Evolutionary conservation across 495 filamentous ascomycete genomes (phyloP).

Genomic region (Xylaria intraflava): DNA sequence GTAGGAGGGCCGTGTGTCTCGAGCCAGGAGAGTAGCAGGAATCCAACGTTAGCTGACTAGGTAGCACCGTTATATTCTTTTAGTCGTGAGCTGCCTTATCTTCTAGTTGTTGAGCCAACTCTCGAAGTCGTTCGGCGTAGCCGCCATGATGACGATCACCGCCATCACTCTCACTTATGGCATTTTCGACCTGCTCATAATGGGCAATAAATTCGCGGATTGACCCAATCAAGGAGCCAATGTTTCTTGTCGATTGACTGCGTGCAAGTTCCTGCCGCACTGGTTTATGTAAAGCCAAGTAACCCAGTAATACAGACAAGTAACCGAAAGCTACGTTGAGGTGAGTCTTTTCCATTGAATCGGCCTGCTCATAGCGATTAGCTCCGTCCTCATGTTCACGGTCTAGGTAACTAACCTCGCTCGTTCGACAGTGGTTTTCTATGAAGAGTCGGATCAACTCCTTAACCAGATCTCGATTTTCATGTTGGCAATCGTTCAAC

Average conservation of each 20-base stretch:
- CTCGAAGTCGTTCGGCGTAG: slow-evolving; percentile 55
- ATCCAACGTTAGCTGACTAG: background rate
- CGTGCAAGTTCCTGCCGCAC: slow-evolving; percentile 45
- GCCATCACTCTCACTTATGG: slow-evolving; percentile 40
- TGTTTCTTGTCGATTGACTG: slow-evolving; percentile 51
- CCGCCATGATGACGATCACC: slow-evolving; percentile 40
- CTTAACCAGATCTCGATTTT: slow-evolving; percentile 33
- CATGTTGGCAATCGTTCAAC: slow-evolving; percentile 21
- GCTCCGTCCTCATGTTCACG: background rate
- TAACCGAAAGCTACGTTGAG: slow-evolving; percentile 89
- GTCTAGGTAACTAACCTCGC: slow-evolving; percentile 42
- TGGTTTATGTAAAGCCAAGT: slow-evolving; percentile 57
- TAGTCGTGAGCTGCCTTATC: slow-evolving; percentile 18
- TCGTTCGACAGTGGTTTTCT: slow-evolving; percentile 43
- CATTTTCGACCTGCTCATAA: slow-evolving; percentile 66
- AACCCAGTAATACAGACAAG: slow-evolving; percentile 75
- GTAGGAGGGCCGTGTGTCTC: background rate
- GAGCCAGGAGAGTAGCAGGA: background rate
- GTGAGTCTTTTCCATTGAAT: slow-evolving; percentile 75
- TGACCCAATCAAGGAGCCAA: slow-evolving; percentile 63
- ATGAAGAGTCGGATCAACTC: slow-evolving; percentile 45
- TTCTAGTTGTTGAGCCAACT: slow-evolving; percentile 43
- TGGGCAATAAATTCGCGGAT: slow-evolving; percentile 79
- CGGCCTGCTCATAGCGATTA: slow-evolving; percentile 49
- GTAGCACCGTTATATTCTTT: background rate